These are phyloP conservation scores for Volvox reticuliferus DNA, from an alignment of 139 green algal species.

Conservation along the genomic window DNA sequence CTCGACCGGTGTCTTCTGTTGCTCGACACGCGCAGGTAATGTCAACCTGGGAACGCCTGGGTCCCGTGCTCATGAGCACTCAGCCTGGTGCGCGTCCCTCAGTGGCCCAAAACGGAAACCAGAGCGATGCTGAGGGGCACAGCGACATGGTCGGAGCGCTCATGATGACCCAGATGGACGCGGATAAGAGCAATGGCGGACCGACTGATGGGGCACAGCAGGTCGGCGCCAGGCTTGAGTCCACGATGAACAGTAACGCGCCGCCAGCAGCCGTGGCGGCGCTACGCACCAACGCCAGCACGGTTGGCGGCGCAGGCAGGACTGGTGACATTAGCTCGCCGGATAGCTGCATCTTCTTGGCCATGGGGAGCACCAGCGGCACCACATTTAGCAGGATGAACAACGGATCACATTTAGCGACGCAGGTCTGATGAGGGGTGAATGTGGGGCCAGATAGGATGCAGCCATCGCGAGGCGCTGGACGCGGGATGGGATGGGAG, in stretches of 20 bases:
- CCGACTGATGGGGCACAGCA: not conserved
- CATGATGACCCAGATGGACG: not conserved
- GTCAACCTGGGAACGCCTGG: constrained; percentile 8
- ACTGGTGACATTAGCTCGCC: not conserved
- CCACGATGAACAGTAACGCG: not conserved
- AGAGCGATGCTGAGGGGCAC: not conserved
- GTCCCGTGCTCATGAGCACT: not conserved
- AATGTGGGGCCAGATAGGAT: too few relatives aligned
- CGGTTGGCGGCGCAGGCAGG: not conserved
- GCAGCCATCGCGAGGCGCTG: too few relatives aligned
- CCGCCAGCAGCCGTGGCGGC: not conserved
- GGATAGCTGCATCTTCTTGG: not conserved
- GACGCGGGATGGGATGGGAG: too few relatives aligned
- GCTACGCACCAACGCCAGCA: not conserved
- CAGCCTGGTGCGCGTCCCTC: not conserved
- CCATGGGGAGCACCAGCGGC: constrained; percentile 7
- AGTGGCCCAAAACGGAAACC: not conserved
- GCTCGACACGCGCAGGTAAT: not conserved
- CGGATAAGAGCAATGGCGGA: not conserved
- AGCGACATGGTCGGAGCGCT: not conserved
- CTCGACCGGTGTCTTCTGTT: too few relatives aligned
- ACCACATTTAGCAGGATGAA: constrained; percentile 13
- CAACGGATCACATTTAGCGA: not conserved
- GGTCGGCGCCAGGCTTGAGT: not conserved
- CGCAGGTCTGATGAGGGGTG: not conserved